These are phyloP conservation scores for Neolentinus lepideus DNA, from an alignment of 1,284 basidiomycete genomes.

Conservation along the genomic window DNA sequence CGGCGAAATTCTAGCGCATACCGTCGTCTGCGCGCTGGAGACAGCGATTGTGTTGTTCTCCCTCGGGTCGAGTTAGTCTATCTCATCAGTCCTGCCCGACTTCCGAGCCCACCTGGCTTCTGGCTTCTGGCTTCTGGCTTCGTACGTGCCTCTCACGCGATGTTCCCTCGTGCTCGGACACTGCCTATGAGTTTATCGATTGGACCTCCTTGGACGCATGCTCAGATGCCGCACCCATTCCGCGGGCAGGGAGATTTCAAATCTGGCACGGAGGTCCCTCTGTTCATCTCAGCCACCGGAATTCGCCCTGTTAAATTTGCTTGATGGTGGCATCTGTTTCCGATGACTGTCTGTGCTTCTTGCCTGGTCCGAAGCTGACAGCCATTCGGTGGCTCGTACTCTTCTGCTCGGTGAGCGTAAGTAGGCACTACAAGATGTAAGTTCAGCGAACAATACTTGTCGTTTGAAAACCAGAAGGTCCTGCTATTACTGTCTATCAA, in stretches of 20 bases:
- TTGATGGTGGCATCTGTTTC: background rate
- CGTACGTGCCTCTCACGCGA: background rate
- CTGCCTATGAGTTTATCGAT: background rate
- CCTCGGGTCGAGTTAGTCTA: background rate
- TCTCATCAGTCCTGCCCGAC: background rate
- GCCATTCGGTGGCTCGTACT: background rate
- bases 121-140: background rate
- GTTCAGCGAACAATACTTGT: too few species aligned
- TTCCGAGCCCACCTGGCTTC: background rate
- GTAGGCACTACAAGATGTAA: too few species aligned
- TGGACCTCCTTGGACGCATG: background rate
- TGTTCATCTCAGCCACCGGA: too few species aligned
- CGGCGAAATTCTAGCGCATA: background rate
- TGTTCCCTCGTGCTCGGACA: background rate
- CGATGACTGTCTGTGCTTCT: background rate
- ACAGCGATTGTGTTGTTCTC: background rate
- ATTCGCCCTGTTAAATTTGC: too few species aligned
- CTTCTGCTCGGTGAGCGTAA: background rate
- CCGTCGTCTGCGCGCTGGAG: background rate
- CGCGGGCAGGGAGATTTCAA: background rate
- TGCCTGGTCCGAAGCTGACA: background rate
- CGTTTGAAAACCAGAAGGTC: too few species aligned
- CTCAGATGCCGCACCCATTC: background rate
- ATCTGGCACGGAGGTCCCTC: background rate
- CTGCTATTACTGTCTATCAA: too few species aligned